Evolutionary conservation across 208 protist species (phyloP).

Genomic region (Leishmania gerbilli): DNA sequence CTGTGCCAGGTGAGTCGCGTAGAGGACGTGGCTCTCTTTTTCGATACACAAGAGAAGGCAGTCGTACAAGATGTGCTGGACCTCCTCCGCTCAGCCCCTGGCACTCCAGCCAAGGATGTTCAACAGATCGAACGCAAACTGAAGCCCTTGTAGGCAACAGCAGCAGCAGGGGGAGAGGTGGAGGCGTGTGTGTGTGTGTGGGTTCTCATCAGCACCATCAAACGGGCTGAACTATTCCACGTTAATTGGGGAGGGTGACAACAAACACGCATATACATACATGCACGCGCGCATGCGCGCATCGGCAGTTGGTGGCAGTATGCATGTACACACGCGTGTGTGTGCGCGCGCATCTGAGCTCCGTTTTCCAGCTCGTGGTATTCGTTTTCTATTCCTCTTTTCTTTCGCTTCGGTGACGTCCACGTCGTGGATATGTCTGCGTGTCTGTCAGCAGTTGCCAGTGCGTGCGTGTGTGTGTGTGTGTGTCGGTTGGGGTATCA

Average conservation of each 20-base stretch:
- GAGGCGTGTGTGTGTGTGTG: background rate
- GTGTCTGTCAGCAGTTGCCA: background rate
- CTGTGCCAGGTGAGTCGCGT: constrained; percentile 78
- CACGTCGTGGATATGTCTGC: background rate
- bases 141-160: constrained; percentile 30
- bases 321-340: background rate
- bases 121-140: constrained; percentile 54
- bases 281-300: background rate
- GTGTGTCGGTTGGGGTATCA: background rate
- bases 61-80: constrained; percentile 60
- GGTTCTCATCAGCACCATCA: background rate
- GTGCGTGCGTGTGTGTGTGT: background rate
- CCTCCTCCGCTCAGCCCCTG: constrained; percentile 41
- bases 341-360: background rate
- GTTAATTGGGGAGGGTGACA: background rate
- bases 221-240: background rate
- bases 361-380: background rate
- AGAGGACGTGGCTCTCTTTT: constrained; percentile 82
- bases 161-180: background rate
- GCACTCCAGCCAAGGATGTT: constrained; percentile 48
- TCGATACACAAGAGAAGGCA: constrained; percentile 67
- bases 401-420: background rate
- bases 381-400: background rate
- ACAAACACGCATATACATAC: background rate
- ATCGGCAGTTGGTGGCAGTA: background rate